phyloP scores from a whole-genome alignment of 2,329 filamentous ascomycete species.

The Pyrenophora tritici-repentis region DNA sequence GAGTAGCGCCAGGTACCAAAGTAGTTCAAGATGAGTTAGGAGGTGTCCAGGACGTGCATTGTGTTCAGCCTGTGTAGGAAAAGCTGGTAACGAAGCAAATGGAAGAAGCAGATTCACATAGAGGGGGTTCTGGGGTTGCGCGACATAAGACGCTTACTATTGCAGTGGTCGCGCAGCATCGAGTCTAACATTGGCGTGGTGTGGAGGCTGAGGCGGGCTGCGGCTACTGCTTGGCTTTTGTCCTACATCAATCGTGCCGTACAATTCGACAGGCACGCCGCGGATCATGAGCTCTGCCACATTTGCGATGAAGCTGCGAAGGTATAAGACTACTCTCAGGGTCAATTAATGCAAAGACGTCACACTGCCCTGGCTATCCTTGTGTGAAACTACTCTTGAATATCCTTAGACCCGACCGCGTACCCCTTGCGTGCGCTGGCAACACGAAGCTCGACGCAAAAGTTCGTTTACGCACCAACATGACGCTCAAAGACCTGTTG shows the following conservation, averaged over 20 bases:
- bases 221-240: conserved; percentile 26
- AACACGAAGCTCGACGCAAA: conserved; percentile 15
- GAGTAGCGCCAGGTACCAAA: background rate
- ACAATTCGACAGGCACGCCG: conserved; percentile 31
- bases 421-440: conserved; percentile 20
- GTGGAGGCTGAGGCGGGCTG: conserved; percentile 36
- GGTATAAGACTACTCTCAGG: conserved; percentile 40
- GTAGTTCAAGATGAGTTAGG: background rate
- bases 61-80: background rate
- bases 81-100: background rate
- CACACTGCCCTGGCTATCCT: conserved; percentile 5
- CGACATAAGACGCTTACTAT: background rate
- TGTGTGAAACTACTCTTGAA: conserved; percentile 10
- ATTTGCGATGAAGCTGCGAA: conserved; percentile 31
- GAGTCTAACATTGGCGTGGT: conserved; percentile 10
- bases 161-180: background rate
- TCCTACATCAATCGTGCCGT: conserved; percentile 28
- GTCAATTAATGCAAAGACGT: conserved; percentile 26
- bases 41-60: background rate
- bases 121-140: background rate
- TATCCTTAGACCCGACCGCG: conserved; percentile 13
- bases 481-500: conserved; percentile 65
- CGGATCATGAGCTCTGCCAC: conserved; percentile 33
- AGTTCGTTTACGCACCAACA: conserved; percentile 43
- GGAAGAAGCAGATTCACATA: background rate